These are phyloP conservation scores for Umbelopsis sp. DNA, from an alignment of 192 early-diverging fungal species.

Conservation along the genomic window DNA sequence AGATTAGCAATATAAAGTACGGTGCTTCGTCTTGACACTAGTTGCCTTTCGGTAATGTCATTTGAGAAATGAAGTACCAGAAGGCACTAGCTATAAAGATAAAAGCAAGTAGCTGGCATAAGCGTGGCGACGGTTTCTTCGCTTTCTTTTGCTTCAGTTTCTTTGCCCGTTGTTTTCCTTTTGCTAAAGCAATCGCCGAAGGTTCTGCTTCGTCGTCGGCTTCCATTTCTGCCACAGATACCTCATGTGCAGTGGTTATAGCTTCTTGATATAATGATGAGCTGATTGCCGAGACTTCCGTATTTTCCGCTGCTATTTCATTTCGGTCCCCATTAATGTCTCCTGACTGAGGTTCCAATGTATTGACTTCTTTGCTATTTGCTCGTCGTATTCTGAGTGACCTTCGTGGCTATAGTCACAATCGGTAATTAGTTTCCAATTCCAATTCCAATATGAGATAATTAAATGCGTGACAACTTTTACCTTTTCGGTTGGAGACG, in stretches of 20 bases:
- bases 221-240: background rate
- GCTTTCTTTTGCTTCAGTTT: background rate
- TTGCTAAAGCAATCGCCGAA: constrained; percentile 10
- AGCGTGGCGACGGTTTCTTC: background rate
- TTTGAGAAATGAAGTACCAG: constrained; percentile 5
- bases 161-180: background rate
- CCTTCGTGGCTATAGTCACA: background rate
- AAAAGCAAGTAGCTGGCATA: background rate
- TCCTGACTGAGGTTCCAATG: background rate
- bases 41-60: background rate
- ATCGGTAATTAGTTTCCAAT: background rate
- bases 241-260: background rate
- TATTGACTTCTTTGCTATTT: background rate
- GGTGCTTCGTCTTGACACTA: too few relatives aligned
- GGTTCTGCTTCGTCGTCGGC: constrained; percentile 12
- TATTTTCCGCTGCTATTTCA: background rate
- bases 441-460: background rate
- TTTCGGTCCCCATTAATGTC: background rate
- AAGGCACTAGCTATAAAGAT: background rate
- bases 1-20: too few relatives aligned
- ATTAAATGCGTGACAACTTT: background rate
- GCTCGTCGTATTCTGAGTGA: constrained; percentile 7
- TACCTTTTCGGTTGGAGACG: background rate
- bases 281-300: background rate
- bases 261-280: background rate